Percentiles rank a stretch among this genome's conserved stretches.
Conservation (phyloP, 768 basidiomycete genomes). For the Daedaleopsis nitida region DNA sequence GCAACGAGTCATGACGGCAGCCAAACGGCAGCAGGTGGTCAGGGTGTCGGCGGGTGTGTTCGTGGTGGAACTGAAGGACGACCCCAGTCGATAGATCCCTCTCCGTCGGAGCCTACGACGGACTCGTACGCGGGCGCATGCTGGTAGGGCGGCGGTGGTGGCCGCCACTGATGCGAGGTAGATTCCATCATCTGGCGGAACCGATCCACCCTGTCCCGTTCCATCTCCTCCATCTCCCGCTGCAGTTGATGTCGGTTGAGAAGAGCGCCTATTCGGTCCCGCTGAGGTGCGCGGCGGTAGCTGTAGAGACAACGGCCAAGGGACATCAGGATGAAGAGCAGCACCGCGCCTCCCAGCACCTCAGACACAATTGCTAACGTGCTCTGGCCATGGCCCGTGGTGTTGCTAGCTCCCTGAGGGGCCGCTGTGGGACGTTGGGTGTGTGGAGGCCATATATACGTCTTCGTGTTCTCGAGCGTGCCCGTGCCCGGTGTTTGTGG, state of each 20-base stretch:
- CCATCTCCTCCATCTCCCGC: conserved; percentile 51
- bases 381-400: conserved; percentile 11
- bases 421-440: conserved; percentile 3
- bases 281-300: conserved; percentile 46
- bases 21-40: background rate
- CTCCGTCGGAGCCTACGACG: conserved; percentile 13
- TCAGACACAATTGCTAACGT: conserved; percentile 47
- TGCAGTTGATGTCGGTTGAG: conserved; percentile 49
- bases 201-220: conserved; percentile 36
- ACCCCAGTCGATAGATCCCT: conserved; percentile 1
- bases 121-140: conserved; percentile 51
- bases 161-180: conserved; percentile 29
- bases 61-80: background rate
- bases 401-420: background rate
- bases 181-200: conserved; percentile 21
- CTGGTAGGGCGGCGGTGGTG: conserved; percentile 55
- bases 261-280: conserved; percentile 45
- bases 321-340: conserved; percentile 36
- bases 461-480: conserved; percentile 2
- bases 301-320: conserved; percentile 44
- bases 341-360: conserved; percentile 45
- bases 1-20: background rate
- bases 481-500: conserved; percentile 2
- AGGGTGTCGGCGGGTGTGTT: conserved; percentile 1
- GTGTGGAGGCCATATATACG: conserved; percentile 8